A percentile compares a stretch with the other conserved stretches of the same genome.
Evolutionary conservation across 306 rosid species (phyloP).

Genomic region (Crotalaria pallida): DNA sequence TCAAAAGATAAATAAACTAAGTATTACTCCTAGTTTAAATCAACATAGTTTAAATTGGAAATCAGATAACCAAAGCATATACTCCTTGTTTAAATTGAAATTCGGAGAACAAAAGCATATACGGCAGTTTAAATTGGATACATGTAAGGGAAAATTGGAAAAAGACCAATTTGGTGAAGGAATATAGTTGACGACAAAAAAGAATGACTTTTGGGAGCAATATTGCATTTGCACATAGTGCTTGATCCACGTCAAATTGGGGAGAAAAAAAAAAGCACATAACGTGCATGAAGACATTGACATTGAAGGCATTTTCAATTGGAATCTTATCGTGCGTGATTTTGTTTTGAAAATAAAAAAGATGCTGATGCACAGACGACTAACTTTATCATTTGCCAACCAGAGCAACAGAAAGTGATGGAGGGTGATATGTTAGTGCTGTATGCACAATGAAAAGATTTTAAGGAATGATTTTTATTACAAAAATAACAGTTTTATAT

Average conservation of each 20-base stretch:
- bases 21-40: no score
- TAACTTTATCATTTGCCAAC: slow-evolving; percentile 20
- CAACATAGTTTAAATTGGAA: not conserved
- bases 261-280: not conserved
- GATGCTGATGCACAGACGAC: slow-evolving; percentile 44
- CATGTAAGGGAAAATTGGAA: not conserved
- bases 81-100: not conserved
- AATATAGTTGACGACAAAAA: slow-evolving; percentile 27
- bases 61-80: slow-evolving; percentile 10
- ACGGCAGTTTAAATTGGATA: slow-evolving; percentile 18
- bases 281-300: slow-evolving; percentile 6
- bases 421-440: slow-evolving; percentile 21
- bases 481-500: slow-evolving; percentile 49
- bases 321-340: slow-evolving; percentile 14
- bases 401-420: slow-evolving; percentile 34
- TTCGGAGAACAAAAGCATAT: slow-evolving; percentile 9
- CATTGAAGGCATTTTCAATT: slow-evolving; percentile 14
- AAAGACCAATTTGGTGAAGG: slow-evolving; percentile 1
- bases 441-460: slow-evolving; percentile 27
- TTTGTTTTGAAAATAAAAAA: slow-evolving; percentile 12
- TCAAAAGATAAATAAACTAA: no score
- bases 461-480: slow-evolving; percentile 46
- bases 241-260: slow-evolving; percentile 26
- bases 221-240: slow-evolving; percentile 21
- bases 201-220: not conserved